Conservation (phyloP, 768 basidiomycete species). For the Auriscalpium vulgare region DNA sequence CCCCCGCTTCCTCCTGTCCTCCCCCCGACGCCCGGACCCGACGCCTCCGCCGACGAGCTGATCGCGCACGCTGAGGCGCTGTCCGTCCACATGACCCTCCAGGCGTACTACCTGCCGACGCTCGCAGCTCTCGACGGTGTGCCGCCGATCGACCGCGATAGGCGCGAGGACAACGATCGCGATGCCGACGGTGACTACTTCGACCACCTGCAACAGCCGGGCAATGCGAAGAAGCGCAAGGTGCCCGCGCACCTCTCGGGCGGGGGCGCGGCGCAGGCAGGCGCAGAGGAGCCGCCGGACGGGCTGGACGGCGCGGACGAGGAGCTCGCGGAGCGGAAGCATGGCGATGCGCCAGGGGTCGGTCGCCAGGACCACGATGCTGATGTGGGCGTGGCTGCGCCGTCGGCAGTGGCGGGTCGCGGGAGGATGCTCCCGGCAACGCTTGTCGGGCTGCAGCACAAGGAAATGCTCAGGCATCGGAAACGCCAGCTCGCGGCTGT, state of each 20-base stretch:
- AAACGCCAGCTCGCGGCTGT: conserved; percentile 67
- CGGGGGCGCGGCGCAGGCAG: conserved; percentile 21
- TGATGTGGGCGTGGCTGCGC: not conserved
- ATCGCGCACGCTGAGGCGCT: conserved; percentile 49
- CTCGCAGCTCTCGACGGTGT: conserved; percentile 31
- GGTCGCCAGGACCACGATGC: conserved; percentile 15
- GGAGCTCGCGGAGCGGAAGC: conserved; percentile 24
- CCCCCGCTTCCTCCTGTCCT: conserved; percentile 18
- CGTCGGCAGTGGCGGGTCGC: conserved; percentile 8
- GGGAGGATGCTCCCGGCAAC: conserved; percentile 53
- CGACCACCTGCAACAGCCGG: conserved; percentile 67
- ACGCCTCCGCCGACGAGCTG: conserved; percentile 48
- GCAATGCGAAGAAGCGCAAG: conserved; percentile 85
- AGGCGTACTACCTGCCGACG: conserved; percentile 57
- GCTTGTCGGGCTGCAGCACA: conserved; percentile 64
- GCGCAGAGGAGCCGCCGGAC: conserved; percentile 33
- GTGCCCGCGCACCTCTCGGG: conserved; percentile 58
- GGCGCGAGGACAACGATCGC: conserved; percentile 38
- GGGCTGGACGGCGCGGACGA: conserved; percentile 34
- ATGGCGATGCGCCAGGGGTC: conserved; percentile 18
- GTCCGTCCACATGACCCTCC: conserved; percentile 51
- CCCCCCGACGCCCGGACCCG: conserved; percentile 30
- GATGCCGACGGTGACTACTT: conserved; percentile 53
- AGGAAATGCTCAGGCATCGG: conserved; percentile 60
- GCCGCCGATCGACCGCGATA: conserved; percentile 20